phyloP scores from a whole-genome alignment of 2,329 filamentous ascomycete genomes.

The Neodidymelliopsis sp. region DNA sequence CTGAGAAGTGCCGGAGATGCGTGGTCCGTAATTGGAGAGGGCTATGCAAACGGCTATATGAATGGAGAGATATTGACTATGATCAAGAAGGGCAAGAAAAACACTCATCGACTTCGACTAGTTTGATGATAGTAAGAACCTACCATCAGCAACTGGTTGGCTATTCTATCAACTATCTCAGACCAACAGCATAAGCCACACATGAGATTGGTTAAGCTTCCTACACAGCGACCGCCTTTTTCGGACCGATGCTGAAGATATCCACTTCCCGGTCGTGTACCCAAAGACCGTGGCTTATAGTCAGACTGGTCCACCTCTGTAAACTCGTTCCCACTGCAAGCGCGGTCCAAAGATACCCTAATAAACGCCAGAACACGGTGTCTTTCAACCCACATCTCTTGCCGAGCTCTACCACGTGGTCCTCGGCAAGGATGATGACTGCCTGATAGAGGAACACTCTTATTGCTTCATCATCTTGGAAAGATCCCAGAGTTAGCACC shows the following conservation, averaged over 20 bases:
- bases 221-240: neutral
- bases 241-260: slow-evolving; percentile 32
- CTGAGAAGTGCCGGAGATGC: slow-evolving; percentile 29
- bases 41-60: slow-evolving; percentile 40
- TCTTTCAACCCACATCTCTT: slow-evolving; percentile 28
- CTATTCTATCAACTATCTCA: too few relatives aligned
- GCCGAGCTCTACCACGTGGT: slow-evolving; percentile 36
- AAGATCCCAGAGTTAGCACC: slow-evolving; percentile 23
- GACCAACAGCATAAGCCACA: too few relatives aligned
- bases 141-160: too few relatives aligned
- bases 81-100: slow-evolving; percentile 22
- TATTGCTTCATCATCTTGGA: slow-evolving; percentile 26
- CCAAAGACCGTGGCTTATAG: slow-evolving; percentile 29
- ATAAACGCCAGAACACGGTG: slow-evolving; percentile 21
- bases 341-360: slow-evolving; percentile 34
- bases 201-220: neutral
- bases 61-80: slow-evolving; percentile 31
- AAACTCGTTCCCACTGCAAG: slow-evolving; percentile 26
- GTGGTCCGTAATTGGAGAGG: slow-evolving; percentile 41
- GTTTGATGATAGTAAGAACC: too few relatives aligned
- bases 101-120: slow-evolving; percentile 19
- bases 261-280: slow-evolving; percentile 27
- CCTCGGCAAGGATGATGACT: slow-evolving; percentile 37
- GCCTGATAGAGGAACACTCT: slow-evolving; percentile 35
- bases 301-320: slow-evolving; percentile 12